Percentiles rank a stretch among this genome's conserved stretches.
These are phyloP conservation scores for Nannizziopsis barbatae DNA, from an alignment of 2,329 filamentous ascomycete species.

Conservation along the genomic window DNA sequence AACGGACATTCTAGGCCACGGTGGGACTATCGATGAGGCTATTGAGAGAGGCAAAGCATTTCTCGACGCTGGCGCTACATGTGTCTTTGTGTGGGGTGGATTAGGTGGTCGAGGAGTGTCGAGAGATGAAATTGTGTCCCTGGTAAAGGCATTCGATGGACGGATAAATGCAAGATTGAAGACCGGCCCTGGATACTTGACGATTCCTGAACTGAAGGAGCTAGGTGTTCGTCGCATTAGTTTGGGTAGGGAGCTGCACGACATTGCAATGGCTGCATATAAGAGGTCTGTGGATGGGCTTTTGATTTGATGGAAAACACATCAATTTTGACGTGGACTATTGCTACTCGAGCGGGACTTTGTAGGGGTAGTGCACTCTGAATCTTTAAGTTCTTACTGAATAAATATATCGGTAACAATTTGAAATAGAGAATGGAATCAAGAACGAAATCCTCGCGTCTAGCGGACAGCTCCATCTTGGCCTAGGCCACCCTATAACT, in stretches of 20 bases:
- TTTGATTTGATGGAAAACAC: not conserved
- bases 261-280: constrained; percentile 14
- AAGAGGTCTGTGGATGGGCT: constrained; percentile 1
- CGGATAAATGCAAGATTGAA: constrained; percentile 22
- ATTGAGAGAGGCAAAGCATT: constrained; percentile 43
- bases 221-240: constrained; percentile 12
- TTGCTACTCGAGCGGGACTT: too few species aligned
- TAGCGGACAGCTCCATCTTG: too few species aligned
- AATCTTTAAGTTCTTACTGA: too few species aligned
- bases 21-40: constrained; percentile 35
- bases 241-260: constrained; percentile 11
- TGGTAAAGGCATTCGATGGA: constrained; percentile 39
- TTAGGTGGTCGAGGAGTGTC: constrained; percentile 29
- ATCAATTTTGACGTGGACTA: too few species aligned
- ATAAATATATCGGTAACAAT: too few species aligned
- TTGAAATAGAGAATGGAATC: too few species aligned
- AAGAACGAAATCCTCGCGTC: too few species aligned
- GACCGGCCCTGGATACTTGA: constrained; percentile 11
- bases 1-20: constrained; percentile 39
- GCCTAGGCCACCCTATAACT: too few species aligned
- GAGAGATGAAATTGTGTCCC: constrained; percentile 34
- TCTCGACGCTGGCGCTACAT: constrained; percentile 44
- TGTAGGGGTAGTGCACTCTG: too few species aligned
- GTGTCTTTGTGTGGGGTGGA: constrained; percentile 47
- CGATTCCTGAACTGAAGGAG: constrained; percentile 10